A percentile compares a stretch with the other conserved stretches of the same genome.
Evolutionary conservation across 192 early-diverging fungal genomes (phyloP).

Genomic region (Jimgerdemannia flammicorona): DNA sequence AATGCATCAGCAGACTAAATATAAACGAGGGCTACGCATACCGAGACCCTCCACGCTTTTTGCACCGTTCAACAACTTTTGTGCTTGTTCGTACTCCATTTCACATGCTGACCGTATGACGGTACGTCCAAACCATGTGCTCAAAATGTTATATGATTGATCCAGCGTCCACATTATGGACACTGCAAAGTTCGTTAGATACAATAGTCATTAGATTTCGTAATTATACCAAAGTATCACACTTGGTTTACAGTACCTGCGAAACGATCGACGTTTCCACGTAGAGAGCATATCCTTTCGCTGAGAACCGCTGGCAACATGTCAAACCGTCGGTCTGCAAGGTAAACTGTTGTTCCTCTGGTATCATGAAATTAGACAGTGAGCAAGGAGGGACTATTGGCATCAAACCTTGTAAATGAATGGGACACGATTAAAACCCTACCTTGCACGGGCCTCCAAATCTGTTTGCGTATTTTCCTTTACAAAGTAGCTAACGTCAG

Average conservation of each 20-base stretch:
- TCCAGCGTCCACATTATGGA: slow-evolving; percentile 72
- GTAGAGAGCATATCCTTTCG: slow-evolving; percentile 69
- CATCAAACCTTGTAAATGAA: background rate
- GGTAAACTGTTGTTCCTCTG: slow-evolving; percentile 72
- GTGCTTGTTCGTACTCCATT: slow-evolving; percentile 76
- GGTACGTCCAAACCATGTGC: slow-evolving; percentile 71
- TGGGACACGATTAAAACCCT: background rate
- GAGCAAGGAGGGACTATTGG: background rate
- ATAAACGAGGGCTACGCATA: background rate
- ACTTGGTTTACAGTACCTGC: slow-evolving; percentile 32
- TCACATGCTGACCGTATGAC: slow-evolving; percentile 71
- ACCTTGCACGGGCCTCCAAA: slow-evolving; percentile 60
- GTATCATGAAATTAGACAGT: background rate
- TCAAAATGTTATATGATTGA: slow-evolving; percentile 36
- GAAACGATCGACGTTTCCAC: slow-evolving; percentile 60
- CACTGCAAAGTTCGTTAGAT: slow-evolving; percentile 22
- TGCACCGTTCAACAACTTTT: slow-evolving; percentile 59
- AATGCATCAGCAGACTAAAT: background rate
- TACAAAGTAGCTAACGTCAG: slow-evolving; percentile 72
- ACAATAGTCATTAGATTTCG: too few relatives aligned
- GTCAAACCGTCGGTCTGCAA: slow-evolving; percentile 78
- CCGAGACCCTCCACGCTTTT: slow-evolving; percentile 40
- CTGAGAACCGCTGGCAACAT: slow-evolving; percentile 74
- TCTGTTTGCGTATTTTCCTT: slow-evolving; percentile 59
- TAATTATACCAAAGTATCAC: background rate